Percentiles rank a stretch among this genome's conserved stretches.
phyloP scores from a whole-genome alignment of 352 stramenopile species.

The Blastocystis sp. region DNA sequence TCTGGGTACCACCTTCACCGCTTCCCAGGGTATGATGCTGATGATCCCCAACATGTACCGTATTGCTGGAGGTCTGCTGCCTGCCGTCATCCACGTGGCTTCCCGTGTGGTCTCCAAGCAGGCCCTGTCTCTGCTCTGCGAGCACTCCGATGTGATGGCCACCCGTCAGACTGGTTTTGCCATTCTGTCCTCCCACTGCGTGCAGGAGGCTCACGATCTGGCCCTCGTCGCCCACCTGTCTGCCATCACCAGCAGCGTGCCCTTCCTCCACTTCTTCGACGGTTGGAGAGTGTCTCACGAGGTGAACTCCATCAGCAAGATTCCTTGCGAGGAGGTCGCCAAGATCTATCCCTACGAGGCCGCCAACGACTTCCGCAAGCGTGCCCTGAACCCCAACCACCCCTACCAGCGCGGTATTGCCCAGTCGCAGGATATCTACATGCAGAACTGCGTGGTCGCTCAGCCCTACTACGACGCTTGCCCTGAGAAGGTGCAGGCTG shows the following conservation, averaged over 20 bases:
- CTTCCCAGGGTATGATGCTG: slow-evolving; percentile 78
- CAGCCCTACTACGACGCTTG: slow-evolving; percentile 70
- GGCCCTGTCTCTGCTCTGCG: slow-evolving; percentile 76
- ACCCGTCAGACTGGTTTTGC: slow-evolving; percentile 77
- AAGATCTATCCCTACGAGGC: slow-evolving; percentile 72
- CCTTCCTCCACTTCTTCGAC: slow-evolving; percentile 81
- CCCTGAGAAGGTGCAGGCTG: slow-evolving; percentile 77
- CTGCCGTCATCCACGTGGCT: slow-evolving; percentile 82
- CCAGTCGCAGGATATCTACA: slow-evolving; percentile 62
- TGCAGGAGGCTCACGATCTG: slow-evolving; percentile 80
- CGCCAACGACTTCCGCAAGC: slow-evolving; percentile 71
- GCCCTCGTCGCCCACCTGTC: slow-evolving; percentile 79
- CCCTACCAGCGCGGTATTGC: slow-evolving; percentile 58
- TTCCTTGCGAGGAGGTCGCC: slow-evolving; percentile 74
- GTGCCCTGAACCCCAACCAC: slow-evolving; percentile 61
- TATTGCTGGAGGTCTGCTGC: slow-evolving; percentile 71
- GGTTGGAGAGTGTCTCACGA: slow-evolving; percentile 77
- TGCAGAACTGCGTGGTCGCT: slow-evolving; percentile 48
- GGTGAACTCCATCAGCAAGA: slow-evolving; percentile 75
- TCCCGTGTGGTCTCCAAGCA: slow-evolving; percentile 76
- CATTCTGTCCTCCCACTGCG: slow-evolving; percentile 77
- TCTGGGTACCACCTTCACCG: slow-evolving; percentile 74
- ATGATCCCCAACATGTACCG: slow-evolving; percentile 79
- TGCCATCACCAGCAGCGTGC: slow-evolving; percentile 74
- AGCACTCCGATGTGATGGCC: slow-evolving; percentile 86